Conservation (phyloP, 306 rosid genomes). For the Luffa acutangula region DNA sequence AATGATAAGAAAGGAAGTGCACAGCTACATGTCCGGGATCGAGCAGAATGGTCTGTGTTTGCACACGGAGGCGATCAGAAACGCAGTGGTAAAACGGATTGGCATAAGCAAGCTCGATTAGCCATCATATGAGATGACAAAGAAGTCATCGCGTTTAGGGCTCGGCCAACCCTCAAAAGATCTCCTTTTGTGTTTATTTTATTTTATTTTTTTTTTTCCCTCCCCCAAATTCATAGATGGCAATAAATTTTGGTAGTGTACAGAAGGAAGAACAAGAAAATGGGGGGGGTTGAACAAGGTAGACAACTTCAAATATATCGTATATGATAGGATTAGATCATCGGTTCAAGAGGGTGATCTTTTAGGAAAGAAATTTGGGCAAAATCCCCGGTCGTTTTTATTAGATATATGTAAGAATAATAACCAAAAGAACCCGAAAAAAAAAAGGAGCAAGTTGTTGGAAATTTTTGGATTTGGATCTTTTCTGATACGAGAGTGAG, state of each 20-base stretch:
- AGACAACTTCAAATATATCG: neutral
- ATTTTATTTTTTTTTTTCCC: neutral
- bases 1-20: slow-evolving; percentile 72
- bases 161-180: neutral
- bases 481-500: neutral
- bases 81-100: slow-evolving; percentile 46
- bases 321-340: neutral
- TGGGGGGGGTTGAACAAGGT: neutral
- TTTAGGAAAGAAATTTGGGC: neutral
- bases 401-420: neutral
- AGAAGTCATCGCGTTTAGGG: neutral
- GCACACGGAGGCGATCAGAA: slow-evolving; percentile 46
- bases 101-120: slow-evolving; percentile 48
- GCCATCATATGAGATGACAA: neutral
- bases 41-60: slow-evolving; percentile 44
- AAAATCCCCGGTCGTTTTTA: neutral
- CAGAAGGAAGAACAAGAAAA: neutral
- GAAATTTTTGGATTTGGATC: neutral
- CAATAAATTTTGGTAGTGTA: slow-evolving; percentile 11
- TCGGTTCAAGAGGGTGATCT: neutral
- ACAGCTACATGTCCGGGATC: slow-evolving; percentile 61
- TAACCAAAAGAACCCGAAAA: neutral
- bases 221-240: neutral
- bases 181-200: neutral
- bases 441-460: neutral